phyloP scores from a whole-genome alignment of 2,329 filamentous ascomycete genomes.

The Pseudogymnoascus sp. region DNA sequence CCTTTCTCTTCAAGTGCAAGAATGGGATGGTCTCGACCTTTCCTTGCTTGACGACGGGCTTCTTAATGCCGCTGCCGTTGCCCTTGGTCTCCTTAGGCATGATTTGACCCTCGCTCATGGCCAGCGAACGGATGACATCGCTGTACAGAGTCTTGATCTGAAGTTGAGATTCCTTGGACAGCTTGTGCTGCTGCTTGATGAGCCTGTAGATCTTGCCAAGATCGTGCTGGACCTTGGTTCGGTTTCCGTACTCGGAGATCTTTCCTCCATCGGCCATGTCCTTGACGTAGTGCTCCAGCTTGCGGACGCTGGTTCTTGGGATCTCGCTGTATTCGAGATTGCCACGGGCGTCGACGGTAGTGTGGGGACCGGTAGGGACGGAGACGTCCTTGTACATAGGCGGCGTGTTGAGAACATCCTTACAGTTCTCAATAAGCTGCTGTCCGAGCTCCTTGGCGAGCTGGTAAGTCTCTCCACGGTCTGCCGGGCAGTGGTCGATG shows the following conservation, averaged over 20 bases:
- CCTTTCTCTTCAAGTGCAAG: conserved; percentile 90
- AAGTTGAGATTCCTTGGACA: conserved; percentile 90
- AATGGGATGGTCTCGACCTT: conserved; percentile 98
- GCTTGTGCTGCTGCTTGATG: conserved; percentile 95
- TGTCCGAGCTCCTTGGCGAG: conserved; percentile 91
- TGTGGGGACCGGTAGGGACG: conserved; percentile 82
- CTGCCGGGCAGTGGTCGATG: conserved; percentile 95
- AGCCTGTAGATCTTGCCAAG: conserved; percentile 93
- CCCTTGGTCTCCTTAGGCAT: conserved; percentile 71
- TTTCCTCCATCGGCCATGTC: conserved; percentile 98
- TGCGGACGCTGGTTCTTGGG: conserved; percentile 79
- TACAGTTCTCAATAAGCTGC: conserved; percentile 95
- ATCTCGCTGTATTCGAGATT: conserved; percentile 89
- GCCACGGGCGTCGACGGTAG: conserved; percentile 83
- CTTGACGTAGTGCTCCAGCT: conserved; percentile 95
- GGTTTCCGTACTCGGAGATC: conserved; percentile 96
- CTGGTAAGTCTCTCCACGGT: conserved; percentile 93
- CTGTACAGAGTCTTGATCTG: conserved; percentile 94
- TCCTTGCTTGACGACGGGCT: conserved; percentile 50
- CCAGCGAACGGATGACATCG: conserved; percentile 85
- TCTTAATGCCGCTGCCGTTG: conserved; percentile 46
- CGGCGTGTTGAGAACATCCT: conserved; percentile 72
- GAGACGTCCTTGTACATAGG: conserved; percentile 96
- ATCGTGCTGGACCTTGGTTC: conserved; percentile 95
- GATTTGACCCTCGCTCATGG: conserved; percentile 98